Conservation (phyloP, 768 basidiomycete species). For the Fomitopsis serialis region DNA sequence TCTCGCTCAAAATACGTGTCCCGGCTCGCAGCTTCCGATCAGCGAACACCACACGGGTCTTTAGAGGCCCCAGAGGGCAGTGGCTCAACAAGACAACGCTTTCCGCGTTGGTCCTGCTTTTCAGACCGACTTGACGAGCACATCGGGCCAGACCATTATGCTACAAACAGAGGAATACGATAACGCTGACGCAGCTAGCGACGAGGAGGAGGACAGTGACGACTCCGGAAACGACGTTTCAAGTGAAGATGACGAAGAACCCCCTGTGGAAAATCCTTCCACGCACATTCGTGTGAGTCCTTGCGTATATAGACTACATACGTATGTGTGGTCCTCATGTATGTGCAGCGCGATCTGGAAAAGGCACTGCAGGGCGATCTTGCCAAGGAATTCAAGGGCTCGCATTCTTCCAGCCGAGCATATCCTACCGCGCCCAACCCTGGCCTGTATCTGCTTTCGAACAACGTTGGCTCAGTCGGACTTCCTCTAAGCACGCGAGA, state of each 20-base stretch:
- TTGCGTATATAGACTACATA: background rate
- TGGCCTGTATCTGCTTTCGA: slow-evolving; percentile 24
- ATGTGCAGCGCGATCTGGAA: background rate
- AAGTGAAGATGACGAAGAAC: background rate
- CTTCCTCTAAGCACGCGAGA: slow-evolving; percentile 37
- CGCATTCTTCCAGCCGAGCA: slow-evolving; percentile 24
- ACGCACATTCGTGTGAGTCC: background rate
- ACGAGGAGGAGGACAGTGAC: background rate
- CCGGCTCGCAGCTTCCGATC: no score
- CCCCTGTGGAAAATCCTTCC: background rate
- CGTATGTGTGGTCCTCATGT: background rate
- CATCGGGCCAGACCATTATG: no score
- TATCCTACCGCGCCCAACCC: slow-evolving; percentile 36
- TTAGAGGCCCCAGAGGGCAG: no score
- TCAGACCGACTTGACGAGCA: no score
- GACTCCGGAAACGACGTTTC: background rate
- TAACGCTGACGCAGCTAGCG: no score
- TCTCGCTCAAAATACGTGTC: no score
- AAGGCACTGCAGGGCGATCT: background rate
- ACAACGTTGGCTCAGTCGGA: slow-evolving; percentile 36
- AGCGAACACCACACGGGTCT: no score
- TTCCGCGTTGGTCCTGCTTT: no score
- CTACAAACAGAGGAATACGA: no score
- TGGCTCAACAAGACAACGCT: no score
- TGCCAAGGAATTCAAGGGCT: slow-evolving; percentile 24